Percentiles rank a stretch among this genome's conserved stretches.
Evolutionary conservation across 371 early-diverging fungal species (phyloP).

Genomic region (Chytridiales sp.): DNA sequence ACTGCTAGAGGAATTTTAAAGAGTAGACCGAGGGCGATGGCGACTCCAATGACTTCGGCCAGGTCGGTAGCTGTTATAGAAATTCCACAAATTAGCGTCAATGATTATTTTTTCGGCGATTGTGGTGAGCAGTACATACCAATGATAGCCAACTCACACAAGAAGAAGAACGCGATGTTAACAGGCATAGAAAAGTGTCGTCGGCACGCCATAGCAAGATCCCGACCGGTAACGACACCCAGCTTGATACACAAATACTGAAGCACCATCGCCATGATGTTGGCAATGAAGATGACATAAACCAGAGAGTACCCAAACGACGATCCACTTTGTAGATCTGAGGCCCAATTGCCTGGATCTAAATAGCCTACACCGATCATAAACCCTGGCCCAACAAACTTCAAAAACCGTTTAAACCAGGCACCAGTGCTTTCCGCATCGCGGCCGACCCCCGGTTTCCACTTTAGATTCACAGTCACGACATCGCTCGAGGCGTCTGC

Average conservation of each 20-base stretch:
- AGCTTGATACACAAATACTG: constrained; percentile 75
- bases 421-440: not conserved
- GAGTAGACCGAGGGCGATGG: constrained; percentile 78
- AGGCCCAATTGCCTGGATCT: constrained; percentile 75
- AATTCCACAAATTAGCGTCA: too few species aligned
- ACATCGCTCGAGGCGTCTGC: not conserved
- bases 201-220: constrained; percentile 70
- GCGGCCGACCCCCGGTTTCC: not conserved
- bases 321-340: constrained; percentile 72
- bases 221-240: constrained; percentile 74
- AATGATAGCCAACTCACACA: constrained; percentile 75
- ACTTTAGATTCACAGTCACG: not conserved
- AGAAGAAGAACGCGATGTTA: constrained; percentile 59
- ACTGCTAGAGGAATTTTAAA: constrained; percentile 67
- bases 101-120: too few species aligned
- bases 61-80: constrained; percentile 49
- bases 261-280: constrained; percentile 71
- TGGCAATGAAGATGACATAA: constrained; percentile 73
- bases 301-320: constrained; percentile 71
- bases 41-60: constrained; percentile 84
- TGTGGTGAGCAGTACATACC: too few species aligned
- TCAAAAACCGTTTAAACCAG: constrained; percentile 8
- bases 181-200: constrained; percentile 55
- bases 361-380: constrained; percentile 36
- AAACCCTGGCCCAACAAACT: constrained; percentile 44